phyloP scores from a whole-genome alignment of 371 early-diverging fungal genomes.

The Mucor plumbeus region DNA sequence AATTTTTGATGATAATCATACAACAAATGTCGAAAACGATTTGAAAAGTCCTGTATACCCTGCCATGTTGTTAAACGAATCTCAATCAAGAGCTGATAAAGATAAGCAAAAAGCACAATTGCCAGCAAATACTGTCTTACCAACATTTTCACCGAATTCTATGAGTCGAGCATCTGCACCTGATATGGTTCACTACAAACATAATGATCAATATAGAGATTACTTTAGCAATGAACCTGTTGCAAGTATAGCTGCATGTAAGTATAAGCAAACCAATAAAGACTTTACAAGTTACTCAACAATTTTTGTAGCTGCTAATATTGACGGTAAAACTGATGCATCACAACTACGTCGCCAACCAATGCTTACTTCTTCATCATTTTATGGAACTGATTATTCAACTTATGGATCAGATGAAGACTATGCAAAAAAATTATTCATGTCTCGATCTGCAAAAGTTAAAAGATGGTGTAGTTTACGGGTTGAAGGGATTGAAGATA shows the following conservation, averaged over 20 bases:
- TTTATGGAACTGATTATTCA: slow-evolving; percentile 7
- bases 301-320: slow-evolving; percentile 3
- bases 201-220: background rate
- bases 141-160: background rate
- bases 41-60: slow-evolving; percentile 35
- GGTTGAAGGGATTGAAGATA: slow-evolving; percentile 8
- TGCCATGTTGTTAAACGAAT: slow-evolving; percentile 36
- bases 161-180: slow-evolving; percentile 12
- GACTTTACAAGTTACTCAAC: background rate
- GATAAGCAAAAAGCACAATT: background rate
- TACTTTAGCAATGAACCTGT: slow-evolving; percentile 19
- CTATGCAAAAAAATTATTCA: slow-evolving; percentile 43
- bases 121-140: background rate
- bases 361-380: slow-evolving; percentile 23
- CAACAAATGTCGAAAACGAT: background rate
- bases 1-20: background rate
- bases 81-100: background rate
- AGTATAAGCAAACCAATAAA: background rate
- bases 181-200: slow-evolving; percentile 14
- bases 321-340: slow-evolving; percentile 3
- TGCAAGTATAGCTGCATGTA: slow-evolving; percentile 5
- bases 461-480: slow-evolving; percentile 41
- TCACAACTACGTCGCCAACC: slow-evolving; percentile 5
- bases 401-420: slow-evolving; percentile 29
- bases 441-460: slow-evolving; percentile 53